A percentile compares a stretch with the other conserved stretches of the same genome.
These are phyloP conservation scores for Fonsecaea pugnacius DNA, from an alignment of 2,329 filamentous ascomycete genomes.

Conservation along the genomic window DNA sequence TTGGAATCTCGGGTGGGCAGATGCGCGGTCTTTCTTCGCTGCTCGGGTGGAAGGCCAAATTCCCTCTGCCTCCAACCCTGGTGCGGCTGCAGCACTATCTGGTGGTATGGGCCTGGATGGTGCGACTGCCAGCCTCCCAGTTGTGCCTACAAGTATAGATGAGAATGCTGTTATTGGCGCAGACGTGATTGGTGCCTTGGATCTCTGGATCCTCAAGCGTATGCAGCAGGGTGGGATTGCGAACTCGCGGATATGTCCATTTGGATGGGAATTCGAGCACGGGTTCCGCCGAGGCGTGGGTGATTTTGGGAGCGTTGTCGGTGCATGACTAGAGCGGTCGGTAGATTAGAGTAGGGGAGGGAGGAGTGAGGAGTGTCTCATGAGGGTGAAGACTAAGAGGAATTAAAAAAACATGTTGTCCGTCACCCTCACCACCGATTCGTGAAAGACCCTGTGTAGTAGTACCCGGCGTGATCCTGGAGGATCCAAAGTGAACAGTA, in stretches of 20 bases:
- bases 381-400: background rate
- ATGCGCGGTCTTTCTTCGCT: conserved; percentile 59
- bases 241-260: conserved; percentile 41
- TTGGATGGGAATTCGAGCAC: conserved; percentile 49
- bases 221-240: conserved; percentile 56
- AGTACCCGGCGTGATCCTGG: too few relatives aligned
- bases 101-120: conserved; percentile 20
- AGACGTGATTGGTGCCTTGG: conserved; percentile 61
- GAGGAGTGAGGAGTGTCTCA: too few relatives aligned
- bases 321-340: background rate
- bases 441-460: too few relatives aligned
- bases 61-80: conserved; percentile 19
- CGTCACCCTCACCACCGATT: too few relatives aligned
- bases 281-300: conserved; percentile 45
- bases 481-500: too few relatives aligned
- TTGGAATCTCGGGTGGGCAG: conserved; percentile 61
- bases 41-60: conserved; percentile 45
- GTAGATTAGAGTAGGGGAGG: background rate
- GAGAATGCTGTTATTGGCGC: conserved; percentile 36
- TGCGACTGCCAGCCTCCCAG: conserved; percentile 32
- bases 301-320: conserved; percentile 37
- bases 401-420: background rate
- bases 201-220: conserved; percentile 63
- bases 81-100: too few relatives aligned
- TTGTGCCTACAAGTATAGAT: background rate